Evolutionary conservation across 2,329 filamentous ascomycete genomes (phyloP).

Genomic region (Paramyrothecium sp.): DNA sequence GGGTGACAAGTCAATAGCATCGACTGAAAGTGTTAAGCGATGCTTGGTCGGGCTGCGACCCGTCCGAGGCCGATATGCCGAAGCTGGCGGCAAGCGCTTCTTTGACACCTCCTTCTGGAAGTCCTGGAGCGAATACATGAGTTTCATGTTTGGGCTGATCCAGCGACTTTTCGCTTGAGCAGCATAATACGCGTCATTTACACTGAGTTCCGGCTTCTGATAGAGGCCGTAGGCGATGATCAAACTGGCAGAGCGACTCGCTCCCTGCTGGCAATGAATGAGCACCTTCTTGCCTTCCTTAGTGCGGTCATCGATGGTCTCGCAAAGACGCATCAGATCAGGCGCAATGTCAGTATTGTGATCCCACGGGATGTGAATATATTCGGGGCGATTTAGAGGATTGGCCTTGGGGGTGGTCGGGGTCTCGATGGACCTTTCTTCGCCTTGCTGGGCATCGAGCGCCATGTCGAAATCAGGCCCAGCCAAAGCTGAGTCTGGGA

Average conservation of each 20-base stretch:
- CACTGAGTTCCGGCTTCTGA: conserved; percentile 71
- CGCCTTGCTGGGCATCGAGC: conserved; percentile 51
- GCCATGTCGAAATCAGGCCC: conserved; percentile 59
- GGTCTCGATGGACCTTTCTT: conserved; percentile 38
- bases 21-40: conserved; percentile 57
- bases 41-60: conserved; percentile 60
- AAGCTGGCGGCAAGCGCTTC: conserved; percentile 42
- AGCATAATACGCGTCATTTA: conserved; percentile 80
- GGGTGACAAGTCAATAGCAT: conserved; percentile 50
- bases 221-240: conserved; percentile 86
- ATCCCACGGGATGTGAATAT: conserved; percentile 85
- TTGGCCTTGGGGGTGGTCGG: conserved; percentile 56
- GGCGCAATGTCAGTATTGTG: conserved; percentile 84
- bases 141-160: conserved; percentile 90
- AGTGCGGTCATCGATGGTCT: conserved; percentile 71
- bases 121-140: conserved; percentile 86
- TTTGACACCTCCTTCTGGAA: conserved; percentile 66
- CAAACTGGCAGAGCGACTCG: conserved; percentile 79
- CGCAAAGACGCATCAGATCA: conserved; percentile 73
- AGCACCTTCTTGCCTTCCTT: conserved; percentile 75
- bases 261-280: conserved; percentile 83
- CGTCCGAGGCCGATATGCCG: conserved; percentile 46
- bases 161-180: conserved; percentile 80
- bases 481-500: conserved; percentile 55
- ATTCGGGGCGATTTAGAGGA: conserved; percentile 62